Base-by-base conservation (phyloP, 1,284 basidiomycete species). In the Trametes pubescens region DNA sequence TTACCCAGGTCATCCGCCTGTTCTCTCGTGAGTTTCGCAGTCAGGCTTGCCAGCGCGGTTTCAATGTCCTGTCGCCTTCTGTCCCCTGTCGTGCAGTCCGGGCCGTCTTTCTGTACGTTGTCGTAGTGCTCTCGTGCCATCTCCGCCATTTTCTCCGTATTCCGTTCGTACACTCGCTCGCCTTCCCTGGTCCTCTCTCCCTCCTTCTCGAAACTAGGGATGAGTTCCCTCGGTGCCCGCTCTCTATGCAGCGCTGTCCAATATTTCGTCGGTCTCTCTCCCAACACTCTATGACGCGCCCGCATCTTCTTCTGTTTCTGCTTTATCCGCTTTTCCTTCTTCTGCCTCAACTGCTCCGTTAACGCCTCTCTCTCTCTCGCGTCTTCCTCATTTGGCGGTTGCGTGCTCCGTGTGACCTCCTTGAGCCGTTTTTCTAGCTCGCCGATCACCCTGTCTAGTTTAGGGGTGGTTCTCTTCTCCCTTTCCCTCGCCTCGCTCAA, bases 211-310 rank as follows among this genome's bases (percentile, higher is more conserved):
- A 62, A 58, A 0, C 46, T 52, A 1, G 35, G 54, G 21, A 65
- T 59, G 5, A 52, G 2, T 0, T 61, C 51, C 2, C 57, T 0
- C 10, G 60, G 64, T 1, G 32, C 21, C 1, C 11, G 5, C 0
- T n/a, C 9, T 18, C 29, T 51, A 35, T 78, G 74, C 0, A 74
- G 24, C 0, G 49, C 58, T 0, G 71, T 71, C 78, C 79, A 81
- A 57, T 71, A 73, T 59, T 76, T 76, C 8, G 61, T 61, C 0
- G 76, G 71, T 0, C 69, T 72, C 59, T 82, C 79, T 0, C 76
- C 76, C 46, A 77, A 68, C 0, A 75, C 13, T 0, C 65, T 51
- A 62, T 67, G 46, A n/a, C n/a, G n/a, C n/a, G n/a, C n/a, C n/a
- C n/a, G n/a, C n/a, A n/a, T n/a, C n/a, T n/a, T n/a, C 11, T 40